Percentiles rank a stretch among this genome's conserved stretches.
Evolutionary conservation across 2,329 filamentous ascomycete species (phyloP).

Genomic region (Xylaria sp.): DNA sequence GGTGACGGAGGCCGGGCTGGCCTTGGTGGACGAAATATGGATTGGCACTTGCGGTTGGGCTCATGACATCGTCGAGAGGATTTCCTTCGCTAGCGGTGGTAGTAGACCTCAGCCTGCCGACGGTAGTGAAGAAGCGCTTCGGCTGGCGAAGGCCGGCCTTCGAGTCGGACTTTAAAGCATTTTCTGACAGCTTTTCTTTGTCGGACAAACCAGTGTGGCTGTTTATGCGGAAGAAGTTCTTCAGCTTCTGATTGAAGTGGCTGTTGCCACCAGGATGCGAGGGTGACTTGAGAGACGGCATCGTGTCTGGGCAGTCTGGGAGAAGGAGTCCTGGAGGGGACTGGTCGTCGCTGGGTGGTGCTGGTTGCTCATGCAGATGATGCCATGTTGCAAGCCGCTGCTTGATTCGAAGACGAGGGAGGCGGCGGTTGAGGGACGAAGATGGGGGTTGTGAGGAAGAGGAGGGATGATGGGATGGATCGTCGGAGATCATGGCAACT

Average conservation of each 20-base stretch:
- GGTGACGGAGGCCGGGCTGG: conserved; percentile 88
- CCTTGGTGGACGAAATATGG: conserved; percentile 98
- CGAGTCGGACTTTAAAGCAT: conserved; percentile 57
- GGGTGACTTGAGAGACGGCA: conserved; percentile 59
- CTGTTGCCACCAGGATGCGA: conserved; percentile 56
- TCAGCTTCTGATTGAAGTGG: conserved; percentile 71
- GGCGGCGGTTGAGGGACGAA: conserved; percentile 29
- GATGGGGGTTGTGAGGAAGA: conserved; percentile 31
- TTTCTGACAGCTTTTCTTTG: conserved; percentile 43
- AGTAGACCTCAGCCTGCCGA: conserved; percentile 84
- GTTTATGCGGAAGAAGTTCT: conserved; percentile 75
- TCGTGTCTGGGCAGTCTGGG: conserved; percentile 42
- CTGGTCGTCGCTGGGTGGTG: conserved; percentile 20
- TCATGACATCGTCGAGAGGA: conserved; percentile 83
- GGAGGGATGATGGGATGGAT: conserved; percentile 29
- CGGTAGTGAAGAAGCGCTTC: conserved; percentile 83
- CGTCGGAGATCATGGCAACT: conserved; percentile 30
- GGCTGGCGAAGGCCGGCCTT: conserved; percentile 81
- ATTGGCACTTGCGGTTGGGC: conserved; percentile 92
- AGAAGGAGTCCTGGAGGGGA: neutral
- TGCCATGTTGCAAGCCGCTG: conserved; percentile 45
- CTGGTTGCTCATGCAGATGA: conserved; percentile 36
- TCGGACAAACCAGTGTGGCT: conserved; percentile 49
- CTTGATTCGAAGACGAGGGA: conserved; percentile 39
- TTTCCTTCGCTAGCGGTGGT: conserved; percentile 95